Evolutionary conservation across 257 asterid genomes (phyloP).

Genomic region (Forsythia viridissima): DNA sequence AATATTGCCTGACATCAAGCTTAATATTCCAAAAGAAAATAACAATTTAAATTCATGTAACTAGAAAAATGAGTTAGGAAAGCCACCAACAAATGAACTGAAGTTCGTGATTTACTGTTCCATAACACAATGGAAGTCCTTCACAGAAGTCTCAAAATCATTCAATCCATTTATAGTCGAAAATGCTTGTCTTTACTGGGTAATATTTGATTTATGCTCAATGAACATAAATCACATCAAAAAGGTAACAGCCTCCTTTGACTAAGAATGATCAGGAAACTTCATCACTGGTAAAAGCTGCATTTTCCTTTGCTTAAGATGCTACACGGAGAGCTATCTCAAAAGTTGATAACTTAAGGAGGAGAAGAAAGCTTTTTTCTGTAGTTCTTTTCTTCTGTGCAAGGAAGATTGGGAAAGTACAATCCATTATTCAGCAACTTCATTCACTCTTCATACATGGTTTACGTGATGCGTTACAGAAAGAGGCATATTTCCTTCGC

Average conservation of each 20-base stretch:
- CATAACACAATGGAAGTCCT: not conserved
- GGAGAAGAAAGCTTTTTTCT: not conserved
- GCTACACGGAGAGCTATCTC: not conserved
- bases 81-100: not conserved
- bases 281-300: too few relatives aligned
- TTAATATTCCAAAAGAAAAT: not conserved
- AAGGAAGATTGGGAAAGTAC: not conserved
- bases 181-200: not conserved
- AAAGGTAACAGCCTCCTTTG: not conserved
- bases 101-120: not conserved
- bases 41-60: not conserved
- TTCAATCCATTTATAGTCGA: not conserved
- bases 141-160: not conserved
- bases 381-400: not conserved
- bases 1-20: not conserved
- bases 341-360: not conserved
- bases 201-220: not conserved
- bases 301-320: too few relatives aligned
- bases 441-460: not conserved
- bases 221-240: not conserved
- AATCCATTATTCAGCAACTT: not conserved
- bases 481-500: not conserved
- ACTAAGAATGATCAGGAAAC: too few relatives aligned
- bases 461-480: not conserved
- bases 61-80: not conserved